Evolutionary conservation across 257 asterid species (phyloP).

Genomic region (Cordia subcordata): DNA sequence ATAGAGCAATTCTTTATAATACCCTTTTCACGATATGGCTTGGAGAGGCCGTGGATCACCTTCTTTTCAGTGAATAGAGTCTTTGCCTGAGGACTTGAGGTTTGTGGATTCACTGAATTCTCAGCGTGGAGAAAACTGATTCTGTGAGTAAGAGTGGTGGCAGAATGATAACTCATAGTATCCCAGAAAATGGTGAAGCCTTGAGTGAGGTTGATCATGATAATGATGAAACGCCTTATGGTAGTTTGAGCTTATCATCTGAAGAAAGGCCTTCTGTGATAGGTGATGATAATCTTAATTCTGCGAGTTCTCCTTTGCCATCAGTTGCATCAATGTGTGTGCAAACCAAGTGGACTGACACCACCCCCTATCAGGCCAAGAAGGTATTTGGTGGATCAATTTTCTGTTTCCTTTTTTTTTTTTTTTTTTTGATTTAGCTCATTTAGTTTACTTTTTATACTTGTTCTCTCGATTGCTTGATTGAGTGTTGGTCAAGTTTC

Average conservation of each 20-base stretch:
- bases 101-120: constrained; percentile 35
- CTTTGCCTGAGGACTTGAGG: constrained; percentile 68
- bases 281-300: constrained; percentile 42
- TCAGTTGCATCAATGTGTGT: constrained; percentile 30
- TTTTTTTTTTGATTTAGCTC: background rate
- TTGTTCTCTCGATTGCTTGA: no score
- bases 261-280: constrained; percentile 42
- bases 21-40: constrained; percentile 42
- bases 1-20: constrained; percentile 35
- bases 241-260: constrained; percentile 40
- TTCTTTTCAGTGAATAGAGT: constrained; percentile 57
- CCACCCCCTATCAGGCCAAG: constrained; percentile 58
- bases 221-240: constrained; percentile 77
- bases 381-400: constrained; percentile 42
- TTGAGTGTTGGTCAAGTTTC: no score
- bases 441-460: background rate
- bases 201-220: constrained; percentile 29
- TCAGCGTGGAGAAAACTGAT: constrained; percentile 10
- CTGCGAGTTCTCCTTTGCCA: constrained; percentile 27
- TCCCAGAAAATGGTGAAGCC: constrained; percentile 37
- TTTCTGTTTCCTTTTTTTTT: background rate
- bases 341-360: constrained; percentile 78
- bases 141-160: constrained; percentile 14
- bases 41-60: constrained; percentile 34
- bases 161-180: constrained; percentile 33